A percentile compares a stretch with the other conserved stretches of the same genome.
Evolutionary conservation across 352 stramenopile genomes (phyloP).

Genomic region (Phytophthora pseudosyringae): DNA sequence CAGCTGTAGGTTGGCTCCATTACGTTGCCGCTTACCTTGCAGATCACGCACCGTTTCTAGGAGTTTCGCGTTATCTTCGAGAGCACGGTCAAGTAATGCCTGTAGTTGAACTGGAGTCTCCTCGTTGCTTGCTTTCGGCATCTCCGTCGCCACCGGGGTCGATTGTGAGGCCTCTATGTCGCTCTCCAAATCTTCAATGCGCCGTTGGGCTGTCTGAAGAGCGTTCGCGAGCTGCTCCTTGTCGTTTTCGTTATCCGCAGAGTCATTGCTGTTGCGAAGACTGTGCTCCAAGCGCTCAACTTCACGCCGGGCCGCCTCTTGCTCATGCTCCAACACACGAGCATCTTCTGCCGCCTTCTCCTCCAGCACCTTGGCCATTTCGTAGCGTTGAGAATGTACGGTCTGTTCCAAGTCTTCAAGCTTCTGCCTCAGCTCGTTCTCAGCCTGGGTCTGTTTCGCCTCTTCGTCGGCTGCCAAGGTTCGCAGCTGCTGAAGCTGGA

Average conservation of each 20-base stretch:
- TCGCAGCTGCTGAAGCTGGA: conserved; percentile 78
- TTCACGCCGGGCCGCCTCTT: conserved; percentile 30
- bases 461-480: conserved; percentile 60
- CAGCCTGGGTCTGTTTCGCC: conserved; percentile 38
- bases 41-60: conserved; percentile 67
- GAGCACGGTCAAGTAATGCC: conserved; percentile 52
- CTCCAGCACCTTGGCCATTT: conserved; percentile 37
- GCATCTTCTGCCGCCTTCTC: conserved; percentile 39
- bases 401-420: conserved; percentile 33
- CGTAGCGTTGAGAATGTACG: conserved; percentile 32
- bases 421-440: conserved; percentile 32
- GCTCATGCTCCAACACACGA: conserved; percentile 31
- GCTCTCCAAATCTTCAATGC: conserved; percentile 53
- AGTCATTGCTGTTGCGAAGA: conserved; percentile 29
- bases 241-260: conserved; percentile 31
- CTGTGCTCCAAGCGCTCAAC: conserved; percentile 35
- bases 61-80: conserved; percentile 69
- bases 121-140: background rate
- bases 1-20: conserved; percentile 43
- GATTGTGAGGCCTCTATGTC: conserved; percentile 31
- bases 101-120: conserved; percentile 43
- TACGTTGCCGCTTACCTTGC: conserved; percentile 60
- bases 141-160: background rate
- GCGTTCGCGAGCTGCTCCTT: conserved; percentile 38
- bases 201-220: conserved; percentile 38